Evolutionary conservation across 352 stramenopile species (phyloP).

Genomic region (Globisporangium splendens): DNA sequence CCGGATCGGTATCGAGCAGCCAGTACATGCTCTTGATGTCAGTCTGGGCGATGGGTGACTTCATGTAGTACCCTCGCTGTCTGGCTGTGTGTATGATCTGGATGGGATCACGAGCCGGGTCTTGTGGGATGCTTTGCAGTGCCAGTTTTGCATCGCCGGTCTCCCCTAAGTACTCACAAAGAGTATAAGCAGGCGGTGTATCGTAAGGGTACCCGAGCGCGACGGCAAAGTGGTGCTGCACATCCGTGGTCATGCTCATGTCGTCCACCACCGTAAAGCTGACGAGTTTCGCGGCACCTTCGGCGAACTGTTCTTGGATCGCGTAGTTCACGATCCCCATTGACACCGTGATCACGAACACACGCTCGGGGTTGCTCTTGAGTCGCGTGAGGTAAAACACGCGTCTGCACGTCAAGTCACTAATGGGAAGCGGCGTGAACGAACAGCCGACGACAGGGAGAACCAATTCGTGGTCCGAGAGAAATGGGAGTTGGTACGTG

Average conservation of each 20-base stretch:
- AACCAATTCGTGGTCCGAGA: conserved; percentile 21
- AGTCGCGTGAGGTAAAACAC: too few species aligned
- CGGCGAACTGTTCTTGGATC: conserved; percentile 17
- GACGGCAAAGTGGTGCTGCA: conserved; percentile 24
- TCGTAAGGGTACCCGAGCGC: conserved; percentile 29
- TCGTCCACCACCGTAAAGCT: conserved; percentile 26
- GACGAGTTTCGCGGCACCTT: conserved; percentile 17
- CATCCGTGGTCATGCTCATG: conserved; percentile 13
- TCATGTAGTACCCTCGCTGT: conserved; percentile 25
- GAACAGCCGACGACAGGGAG: conserved; percentile 38
- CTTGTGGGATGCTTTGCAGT: conserved; percentile 19
- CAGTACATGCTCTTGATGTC: conserved; percentile 23
- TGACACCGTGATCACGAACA: conserved; percentile 21
- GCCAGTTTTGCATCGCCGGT: conserved; percentile 19
- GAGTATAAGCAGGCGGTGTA: conserved; percentile 26
- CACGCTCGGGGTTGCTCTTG: conserved; percentile 6
- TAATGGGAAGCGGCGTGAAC: conserved; percentile 21
- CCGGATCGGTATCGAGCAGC: background rate
- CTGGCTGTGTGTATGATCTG: conserved; percentile 24
- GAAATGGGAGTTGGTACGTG: conserved; percentile 29
- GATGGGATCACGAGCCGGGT: conserved; percentile 12
- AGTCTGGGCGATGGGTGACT: conserved; percentile 15
- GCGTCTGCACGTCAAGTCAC: conserved; percentile 23
- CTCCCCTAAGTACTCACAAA: too few species aligned
- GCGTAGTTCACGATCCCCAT: conserved; percentile 30